Percentiles rank a stretch among this genome's conserved stretches.
Evolutionary conservation across 2,329 filamentous ascomycete species (phyloP).

Genomic region (Paecilomyces sp.): DNA sequence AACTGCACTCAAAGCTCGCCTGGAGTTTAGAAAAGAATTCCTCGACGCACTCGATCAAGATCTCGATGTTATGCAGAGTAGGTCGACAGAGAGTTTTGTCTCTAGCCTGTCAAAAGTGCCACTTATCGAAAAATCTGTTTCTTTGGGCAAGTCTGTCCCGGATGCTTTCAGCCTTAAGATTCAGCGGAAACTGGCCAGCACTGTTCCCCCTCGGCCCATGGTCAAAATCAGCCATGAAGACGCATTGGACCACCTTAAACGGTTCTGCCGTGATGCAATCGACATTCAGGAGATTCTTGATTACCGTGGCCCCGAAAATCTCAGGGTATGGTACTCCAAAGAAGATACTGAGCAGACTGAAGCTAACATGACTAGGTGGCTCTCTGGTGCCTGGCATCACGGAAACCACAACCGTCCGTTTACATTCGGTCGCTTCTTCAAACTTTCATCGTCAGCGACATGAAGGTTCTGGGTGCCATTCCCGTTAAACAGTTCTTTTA

Average conservation of each 20-base stretch:
- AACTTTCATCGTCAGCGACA: slow-evolving; percentile 65
- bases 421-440: slow-evolving; percentile 78
- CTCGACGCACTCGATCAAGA: slow-evolving; percentile 33
- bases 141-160: slow-evolving; percentile 57
- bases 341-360: neutral
- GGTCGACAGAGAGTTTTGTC: slow-evolving; percentile 20
- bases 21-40: slow-evolving; percentile 56
- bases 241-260: slow-evolving; percentile 61
- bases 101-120: slow-evolving; percentile 41
- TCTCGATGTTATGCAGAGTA: slow-evolving; percentile 21
- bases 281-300: slow-evolving; percentile 62
- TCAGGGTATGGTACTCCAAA: slow-evolving; percentile 49
- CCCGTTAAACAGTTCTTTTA: slow-evolving; percentile 70
- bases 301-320: slow-evolving; percentile 61
- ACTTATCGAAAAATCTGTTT: slow-evolving; percentile 52
- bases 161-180: slow-evolving; percentile 86
- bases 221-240: slow-evolving; percentile 68
- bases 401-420: slow-evolving; percentile 73
- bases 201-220: slow-evolving; percentile 85
- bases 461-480: slow-evolving; percentile 60
- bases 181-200: slow-evolving; percentile 86
- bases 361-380: slow-evolving; percentile 52
- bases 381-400: slow-evolving; percentile 65
- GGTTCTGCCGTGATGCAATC: slow-evolving; percentile 64
- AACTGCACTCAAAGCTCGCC: slow-evolving; percentile 55